A percentile compares a stretch with the other conserved stretches of the same genome.
Evolutionary conservation across 2,329 filamentous ascomycete genomes (phyloP).

Genomic region (Alternaria arborescens): DNA sequence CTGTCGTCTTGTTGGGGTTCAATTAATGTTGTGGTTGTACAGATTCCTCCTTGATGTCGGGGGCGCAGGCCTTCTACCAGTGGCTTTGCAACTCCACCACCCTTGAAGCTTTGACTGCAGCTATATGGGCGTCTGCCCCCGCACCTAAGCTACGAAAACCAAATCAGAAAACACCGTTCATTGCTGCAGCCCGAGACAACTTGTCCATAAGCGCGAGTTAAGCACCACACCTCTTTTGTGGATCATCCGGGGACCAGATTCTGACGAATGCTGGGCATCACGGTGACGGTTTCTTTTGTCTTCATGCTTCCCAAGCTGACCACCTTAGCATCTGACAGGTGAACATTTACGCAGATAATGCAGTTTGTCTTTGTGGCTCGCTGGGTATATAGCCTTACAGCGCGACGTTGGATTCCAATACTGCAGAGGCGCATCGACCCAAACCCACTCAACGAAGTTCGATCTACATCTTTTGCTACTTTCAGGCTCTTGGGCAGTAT

Average conservation of each 20-base stretch:
- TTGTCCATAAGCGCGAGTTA: background rate
- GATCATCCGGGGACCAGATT: background rate
- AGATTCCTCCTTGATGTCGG: background rate
- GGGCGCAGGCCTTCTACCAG: background rate
- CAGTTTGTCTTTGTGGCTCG: background rate
- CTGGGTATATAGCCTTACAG: background rate
- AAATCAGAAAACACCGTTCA: background rate
- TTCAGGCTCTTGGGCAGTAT: too few relatives aligned
- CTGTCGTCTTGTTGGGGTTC: background rate
- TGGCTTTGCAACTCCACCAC: background rate
- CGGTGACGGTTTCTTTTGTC: background rate
- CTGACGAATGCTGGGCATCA: background rate
- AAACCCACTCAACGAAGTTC: background rate
- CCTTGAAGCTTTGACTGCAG: background rate
- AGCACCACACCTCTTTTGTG: background rate
- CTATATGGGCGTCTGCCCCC: conserved; percentile 1
- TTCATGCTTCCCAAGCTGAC: background rate
- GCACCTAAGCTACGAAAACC: background rate
- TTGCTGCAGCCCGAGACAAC: background rate
- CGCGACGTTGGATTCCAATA: background rate
- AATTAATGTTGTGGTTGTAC: background rate
- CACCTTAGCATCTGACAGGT: background rate
- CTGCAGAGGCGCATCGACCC: too few relatives aligned
- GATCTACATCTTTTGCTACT: too few relatives aligned
- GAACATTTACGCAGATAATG: background rate